Base-by-base conservation (phyloP, 2,329 filamentous ascomycete genomes). In the Fusarium guadeloupense region DNA sequence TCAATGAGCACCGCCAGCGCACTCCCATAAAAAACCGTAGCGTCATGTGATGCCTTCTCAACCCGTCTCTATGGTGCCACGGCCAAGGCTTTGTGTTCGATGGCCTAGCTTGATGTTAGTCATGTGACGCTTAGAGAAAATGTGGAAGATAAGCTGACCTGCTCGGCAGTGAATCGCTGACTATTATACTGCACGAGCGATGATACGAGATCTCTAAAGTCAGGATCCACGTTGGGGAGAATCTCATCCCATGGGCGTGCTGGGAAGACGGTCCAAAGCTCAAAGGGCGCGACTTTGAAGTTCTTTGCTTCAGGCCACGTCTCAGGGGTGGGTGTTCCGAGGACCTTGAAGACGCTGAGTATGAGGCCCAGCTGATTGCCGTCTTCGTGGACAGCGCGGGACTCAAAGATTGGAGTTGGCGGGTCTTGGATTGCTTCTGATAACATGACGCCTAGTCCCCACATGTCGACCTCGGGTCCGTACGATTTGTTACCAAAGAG, bases 341-440 rank as follows among this genome's bases (percentile, higher is more conserved):
- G 76, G 1, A 89, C 96, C 76, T 91, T 89, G 77, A 99, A 98
- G 30, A 98, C 94, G 70, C 92, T 97, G 47, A 93, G 83, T 52
- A 99, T 94, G 44, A 99, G 80, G 0, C 92, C 91, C 33, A 99
- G 81, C 76, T 99, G 95, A 71, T 91, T 98, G 0, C 96, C 95
- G 44, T 98, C 83, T 67, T 96, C 92, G 56, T 85, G 81, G 0
- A 78, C 81, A 3, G 82, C 74, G 2, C 92, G 90, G 4, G 92
- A 91, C 72, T 95, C 89, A 67, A 99, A 98, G 1, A 98, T 80
- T 1, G 89, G 83, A n/a, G 57, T 78, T 38, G 78, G 86, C 66
- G 72, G 81, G 63, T 64, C 81, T 59, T 74, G 82, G 71, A 78
- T 87, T 71, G 75, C 91, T 75, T 98, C 93, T 5, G 92, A 91